Base-by-base conservation (phyloP, 805 yeast species). In the Teunomyces barrocoloradensis region DNA sequence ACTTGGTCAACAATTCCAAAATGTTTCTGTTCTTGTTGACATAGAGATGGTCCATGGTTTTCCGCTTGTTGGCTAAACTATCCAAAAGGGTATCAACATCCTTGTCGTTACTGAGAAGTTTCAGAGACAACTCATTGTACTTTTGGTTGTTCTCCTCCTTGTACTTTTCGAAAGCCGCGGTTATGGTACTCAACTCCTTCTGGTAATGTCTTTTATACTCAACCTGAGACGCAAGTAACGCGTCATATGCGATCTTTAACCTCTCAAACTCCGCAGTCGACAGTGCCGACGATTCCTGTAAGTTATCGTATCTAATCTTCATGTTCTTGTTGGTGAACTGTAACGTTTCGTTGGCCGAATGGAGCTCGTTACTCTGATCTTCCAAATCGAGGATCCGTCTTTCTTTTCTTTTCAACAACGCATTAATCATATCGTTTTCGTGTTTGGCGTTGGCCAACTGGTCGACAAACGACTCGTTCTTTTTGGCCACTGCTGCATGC, bases 341-440 rank as follows among this genome's bases (percentile, higher is more conserved):
- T 47, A 78, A 64, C 15, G 77, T 66, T 51, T 82, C 86, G 27
- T 74, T 70, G 17, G 65, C 61, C 6, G 79, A 69, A 36, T 69
- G 56, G n/a, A 78, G 55, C 18, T 77, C 81, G 45, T 74, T 73
- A 47, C 77, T 63, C 53, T 80, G 81, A 35, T 66, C 69, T 61
- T 89, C 96, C 55, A 87, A 66, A 53, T 85, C 92, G 27, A 69
- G 57, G 21, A 87, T 77, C 45, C 88, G 71, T 44, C 91, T 73
- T 55, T 86, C 89, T 57, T 87, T 86, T 44, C 95, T 71, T 51
- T 78, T 80, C 49, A 88, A 66, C 52, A 87, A 67, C 1, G 89
- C 81, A 56, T 79, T 84, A 37, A 85, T 73, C 70, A 84, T 84
- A 53, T 87, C 90, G 55, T 84, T 84, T 57, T 89, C 92, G 61